Conservation (phyloP, 2,329 filamentous ascomycete genomes). For the Cladophialophora bantiana region DNA sequence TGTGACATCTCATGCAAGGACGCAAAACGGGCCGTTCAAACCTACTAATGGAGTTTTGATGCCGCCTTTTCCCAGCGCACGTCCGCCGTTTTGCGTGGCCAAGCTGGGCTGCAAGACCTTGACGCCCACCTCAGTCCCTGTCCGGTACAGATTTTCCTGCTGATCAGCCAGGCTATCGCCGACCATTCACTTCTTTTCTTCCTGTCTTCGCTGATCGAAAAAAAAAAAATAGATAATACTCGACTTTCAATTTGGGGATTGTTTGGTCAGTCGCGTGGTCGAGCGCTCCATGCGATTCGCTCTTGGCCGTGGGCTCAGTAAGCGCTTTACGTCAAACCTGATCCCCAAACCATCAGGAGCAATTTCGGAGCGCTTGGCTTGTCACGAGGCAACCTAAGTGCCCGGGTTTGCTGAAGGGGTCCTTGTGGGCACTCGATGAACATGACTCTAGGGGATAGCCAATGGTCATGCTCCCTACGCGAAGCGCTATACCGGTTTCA, state of each 20-base stretch:
- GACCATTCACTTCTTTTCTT: not conserved
- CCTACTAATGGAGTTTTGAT: not conserved
- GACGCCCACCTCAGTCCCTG: not conserved
- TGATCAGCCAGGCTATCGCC: not conserved
- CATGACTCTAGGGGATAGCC: slow-evolving; percentile 20
- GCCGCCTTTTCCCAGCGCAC: not conserved
- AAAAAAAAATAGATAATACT: not conserved
- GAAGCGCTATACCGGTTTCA: slow-evolving; percentile 30
- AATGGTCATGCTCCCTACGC: slow-evolving; percentile 29
- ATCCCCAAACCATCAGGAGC: slow-evolving; percentile 15
- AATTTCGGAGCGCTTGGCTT: slow-evolving; percentile 30
- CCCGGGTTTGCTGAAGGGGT: slow-evolving; percentile 1
- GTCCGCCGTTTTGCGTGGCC: not conserved
- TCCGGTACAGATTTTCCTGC: not conserved
- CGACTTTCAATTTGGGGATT: not conserved
- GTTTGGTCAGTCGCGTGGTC: slow-evolving; percentile 17
- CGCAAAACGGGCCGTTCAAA: not conserved
- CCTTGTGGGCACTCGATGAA: slow-evolving; percentile 3
- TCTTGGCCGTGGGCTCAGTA: slow-evolving; percentile 16
- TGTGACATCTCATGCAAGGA: not conserved
- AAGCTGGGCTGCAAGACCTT: not conserved
- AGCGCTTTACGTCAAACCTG: slow-evolving; percentile 36
- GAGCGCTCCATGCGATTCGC: slow-evolving; percentile 28
- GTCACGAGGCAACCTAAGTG: slow-evolving; percentile 27
- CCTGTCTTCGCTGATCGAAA: not conserved